Percentiles rank a stretch among this genome's conserved stretches.
Evolutionary conservation across 306 rosid genomes (phyloP).

Genomic region (Corylus americana): DNA sequence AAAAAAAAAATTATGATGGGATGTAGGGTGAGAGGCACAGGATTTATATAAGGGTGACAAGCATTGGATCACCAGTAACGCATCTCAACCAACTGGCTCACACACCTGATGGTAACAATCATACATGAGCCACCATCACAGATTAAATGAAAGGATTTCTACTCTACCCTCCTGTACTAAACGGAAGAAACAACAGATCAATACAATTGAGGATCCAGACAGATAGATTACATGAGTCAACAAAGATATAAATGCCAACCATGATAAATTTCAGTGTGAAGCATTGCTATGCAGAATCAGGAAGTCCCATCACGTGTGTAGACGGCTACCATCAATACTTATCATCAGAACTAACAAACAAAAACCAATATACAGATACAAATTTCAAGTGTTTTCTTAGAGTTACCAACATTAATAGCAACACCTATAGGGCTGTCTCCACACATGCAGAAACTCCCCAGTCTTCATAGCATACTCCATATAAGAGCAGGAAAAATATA

Average conservation of each 20-base stretch:
- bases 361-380: constrained; percentile 9
- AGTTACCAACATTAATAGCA: constrained; percentile 25
- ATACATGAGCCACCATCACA: neutral
- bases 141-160: neutral
- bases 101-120: neutral
- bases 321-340: constrained; percentile 12
- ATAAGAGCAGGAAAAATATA: constrained; percentile 34
- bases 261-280: constrained; percentile 3
- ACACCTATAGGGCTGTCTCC: constrained; percentile 11
- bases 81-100: neutral
- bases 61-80: neutral
- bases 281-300: constrained; percentile 10
- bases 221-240: neutral
- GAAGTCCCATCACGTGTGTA: constrained; percentile 8
- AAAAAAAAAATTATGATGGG: neutral
- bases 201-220: neutral
- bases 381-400: constrained; percentile 5
- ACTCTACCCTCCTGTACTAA: neutral
- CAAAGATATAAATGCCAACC: neutral
- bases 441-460: constrained; percentile 14
- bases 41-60: neutral
- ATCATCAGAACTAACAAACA: constrained; percentile 16
- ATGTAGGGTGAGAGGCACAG: neutral
- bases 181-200: neutral
- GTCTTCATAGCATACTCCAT: constrained; percentile 27